Evolutionary conservation across 176 grass and related monocot genomes (phyloP).

Genomic region (Pontederia crassipes): DNA sequence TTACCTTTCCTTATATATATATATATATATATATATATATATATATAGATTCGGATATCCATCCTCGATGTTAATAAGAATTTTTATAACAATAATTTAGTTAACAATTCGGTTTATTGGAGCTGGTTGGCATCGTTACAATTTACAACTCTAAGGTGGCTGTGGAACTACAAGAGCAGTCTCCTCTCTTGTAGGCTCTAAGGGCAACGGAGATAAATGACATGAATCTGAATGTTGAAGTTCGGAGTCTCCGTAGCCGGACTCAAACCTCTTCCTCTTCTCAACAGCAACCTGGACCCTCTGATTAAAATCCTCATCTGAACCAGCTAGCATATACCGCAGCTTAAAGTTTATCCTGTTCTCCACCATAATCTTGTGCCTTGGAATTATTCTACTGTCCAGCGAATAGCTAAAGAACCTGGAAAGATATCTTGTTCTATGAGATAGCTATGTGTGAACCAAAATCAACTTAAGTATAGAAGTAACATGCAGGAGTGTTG

Average conservation of each 20-base stretch:
- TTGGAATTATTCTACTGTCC: conserved; percentile 61
- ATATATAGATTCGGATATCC: no score
- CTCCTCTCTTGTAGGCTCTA: no score
- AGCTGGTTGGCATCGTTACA: no score
- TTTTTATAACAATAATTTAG: no score
- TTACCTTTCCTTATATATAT: no score
- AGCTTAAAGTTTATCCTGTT: conserved; percentile 91
- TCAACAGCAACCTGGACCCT: conserved; percentile 54
- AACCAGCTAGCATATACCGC: conserved; percentile 64
- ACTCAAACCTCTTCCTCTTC: conserved; percentile 66
- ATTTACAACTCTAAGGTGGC: no score
- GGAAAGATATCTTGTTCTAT: conserved; percentile 3
- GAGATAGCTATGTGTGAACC: background rate
- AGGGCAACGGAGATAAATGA: no score
- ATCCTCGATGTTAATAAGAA: no score
- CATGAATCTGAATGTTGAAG: conserved; percentile 13
- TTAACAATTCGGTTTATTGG: no score
- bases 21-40: no score
- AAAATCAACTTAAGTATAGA: background rate
- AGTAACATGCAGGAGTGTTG: no score
- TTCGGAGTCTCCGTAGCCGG: conserved; percentile 21
- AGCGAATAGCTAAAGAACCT: conserved; percentile 96
- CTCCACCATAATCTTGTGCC: conserved; percentile 53
- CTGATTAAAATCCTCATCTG: conserved; percentile 57
- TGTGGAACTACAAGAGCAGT: no score